A percentile compares a stretch with the other conserved stretches of the same genome.
Conservation (phyloP, 2,329 filamentous ascomycete species). For the Dactylellina haptotyla region DNA sequence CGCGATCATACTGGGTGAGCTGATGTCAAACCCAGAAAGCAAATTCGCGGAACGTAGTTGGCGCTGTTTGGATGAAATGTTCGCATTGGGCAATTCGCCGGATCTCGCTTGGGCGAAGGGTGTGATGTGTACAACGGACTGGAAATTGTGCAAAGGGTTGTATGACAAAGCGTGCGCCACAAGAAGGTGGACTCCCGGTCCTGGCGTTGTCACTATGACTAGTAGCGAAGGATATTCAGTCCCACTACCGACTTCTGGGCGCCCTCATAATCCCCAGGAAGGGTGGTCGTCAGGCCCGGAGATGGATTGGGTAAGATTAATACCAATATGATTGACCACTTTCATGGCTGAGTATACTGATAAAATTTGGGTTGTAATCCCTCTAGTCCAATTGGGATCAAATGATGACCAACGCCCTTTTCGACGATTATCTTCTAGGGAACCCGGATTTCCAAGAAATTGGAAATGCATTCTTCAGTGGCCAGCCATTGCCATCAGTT, state of each 20-base stretch:
- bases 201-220: constrained; percentile 41
- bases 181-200: constrained; percentile 26
- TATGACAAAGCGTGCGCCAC: constrained; percentile 49
- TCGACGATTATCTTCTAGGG: constrained; percentile 46
- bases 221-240: constrained; percentile 45
- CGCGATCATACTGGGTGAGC: constrained; percentile 45
- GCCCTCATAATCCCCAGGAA: constrained; percentile 17
- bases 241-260: constrained; percentile 40
- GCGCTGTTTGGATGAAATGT: constrained; percentile 49
- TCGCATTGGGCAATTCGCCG: constrained; percentile 37
- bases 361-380: too few relatives aligned
- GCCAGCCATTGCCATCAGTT: constrained; percentile 27
- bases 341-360: not conserved
- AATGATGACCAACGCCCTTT: constrained; percentile 53
- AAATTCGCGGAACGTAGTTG: constrained; percentile 41
- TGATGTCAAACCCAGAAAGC: constrained; percentile 41
- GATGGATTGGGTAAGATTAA: constrained; percentile 44
- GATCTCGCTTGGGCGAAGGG: constrained; percentile 47
- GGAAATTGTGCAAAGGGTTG: constrained; percentile 45
- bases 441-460: constrained; percentile 52
- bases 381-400: constrained; percentile 48
- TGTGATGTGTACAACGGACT: constrained; percentile 23
- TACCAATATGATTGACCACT: not conserved
- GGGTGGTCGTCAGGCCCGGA: constrained; percentile 24
- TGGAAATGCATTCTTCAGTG: constrained; percentile 41